These are phyloP conservation scores for Suillus fuscotomentosus DNA, from an alignment of 768 basidiomycete genomes.

Conservation along the genomic window DNA sequence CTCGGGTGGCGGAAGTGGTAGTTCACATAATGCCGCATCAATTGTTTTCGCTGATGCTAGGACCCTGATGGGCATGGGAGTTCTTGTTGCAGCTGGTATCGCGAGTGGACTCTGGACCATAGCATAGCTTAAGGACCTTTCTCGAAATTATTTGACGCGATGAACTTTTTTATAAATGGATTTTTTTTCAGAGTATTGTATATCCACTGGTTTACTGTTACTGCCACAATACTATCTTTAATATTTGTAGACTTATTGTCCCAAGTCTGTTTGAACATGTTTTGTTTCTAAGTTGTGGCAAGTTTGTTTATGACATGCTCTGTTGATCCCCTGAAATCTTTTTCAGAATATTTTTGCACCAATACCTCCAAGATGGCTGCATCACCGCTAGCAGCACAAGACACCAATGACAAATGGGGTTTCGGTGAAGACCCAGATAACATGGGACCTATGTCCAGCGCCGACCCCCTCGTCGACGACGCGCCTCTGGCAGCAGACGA, in stretches of 20 bases:
- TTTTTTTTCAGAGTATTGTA: background rate
- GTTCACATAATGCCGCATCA: constrained; percentile 23
- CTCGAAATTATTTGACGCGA: background rate
- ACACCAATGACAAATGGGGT: constrained; percentile 43
- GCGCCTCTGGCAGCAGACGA: constrained; percentile 26
- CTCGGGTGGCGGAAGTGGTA: constrained; percentile 20
- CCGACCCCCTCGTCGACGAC: constrained; percentile 47
- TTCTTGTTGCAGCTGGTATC: constrained; percentile 34
- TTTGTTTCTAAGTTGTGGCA: background rate
- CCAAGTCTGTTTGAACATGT: background rate
- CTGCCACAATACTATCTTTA: background rate
- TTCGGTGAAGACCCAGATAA: constrained; percentile 46
- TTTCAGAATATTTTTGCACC: background rate
- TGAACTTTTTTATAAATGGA: background rate
- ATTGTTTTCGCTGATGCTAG: constrained; percentile 28
- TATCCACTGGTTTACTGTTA: background rate
- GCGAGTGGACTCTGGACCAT: constrained; percentile 46
- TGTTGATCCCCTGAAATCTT: background rate
- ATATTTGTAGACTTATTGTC: background rate
- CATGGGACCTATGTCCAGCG: constrained; percentile 47
- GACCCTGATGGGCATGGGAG: constrained; percentile 36
- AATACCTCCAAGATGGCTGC: constrained; percentile 14
- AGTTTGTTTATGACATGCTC: background rate
- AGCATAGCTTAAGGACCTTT: constrained; percentile 31
- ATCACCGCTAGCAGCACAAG: constrained; percentile 12